Conservation (phyloP, 139 green algal genomes). For the Chlorella sp. region DNA sequence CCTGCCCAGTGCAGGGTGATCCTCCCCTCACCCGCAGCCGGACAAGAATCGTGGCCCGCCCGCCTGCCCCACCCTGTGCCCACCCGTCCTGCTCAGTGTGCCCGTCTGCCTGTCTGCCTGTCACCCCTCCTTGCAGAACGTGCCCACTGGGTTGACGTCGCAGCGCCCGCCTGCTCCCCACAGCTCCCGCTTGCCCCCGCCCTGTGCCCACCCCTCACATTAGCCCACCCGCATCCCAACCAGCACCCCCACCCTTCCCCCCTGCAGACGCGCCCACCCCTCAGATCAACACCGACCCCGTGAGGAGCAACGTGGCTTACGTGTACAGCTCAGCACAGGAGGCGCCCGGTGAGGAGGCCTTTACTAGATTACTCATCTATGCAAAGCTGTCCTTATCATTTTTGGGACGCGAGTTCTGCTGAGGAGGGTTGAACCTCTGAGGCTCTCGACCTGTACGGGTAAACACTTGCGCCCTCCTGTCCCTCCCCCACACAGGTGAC, state of each 20-base stretch:
- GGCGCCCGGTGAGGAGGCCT: neutral
- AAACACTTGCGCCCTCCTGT: neutral
- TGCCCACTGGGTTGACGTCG: no score
- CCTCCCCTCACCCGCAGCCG: no score
- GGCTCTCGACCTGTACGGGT: no score
- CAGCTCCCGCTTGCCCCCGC: neutral
- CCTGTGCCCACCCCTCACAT: no score
- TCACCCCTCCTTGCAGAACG: no score
- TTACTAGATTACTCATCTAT: no score
- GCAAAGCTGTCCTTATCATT: neutral
- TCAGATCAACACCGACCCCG: neutral
- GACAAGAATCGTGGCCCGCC: neutral
- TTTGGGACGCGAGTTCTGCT: neutral
- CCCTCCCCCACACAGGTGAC: neutral
- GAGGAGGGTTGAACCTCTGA: neutral
- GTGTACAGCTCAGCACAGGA: neutral
- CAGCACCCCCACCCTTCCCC: no score
- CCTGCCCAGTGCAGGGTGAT: no score
- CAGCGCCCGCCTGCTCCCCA: no score
- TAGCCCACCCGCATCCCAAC: no score
- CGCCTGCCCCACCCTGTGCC: neutral
- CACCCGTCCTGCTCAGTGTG: neutral
- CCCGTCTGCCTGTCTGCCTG: neutral
- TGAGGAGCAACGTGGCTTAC: slow-evolving; percentile 6
- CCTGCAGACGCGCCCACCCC: slow-evolving; percentile 13